Evolutionary conservation across 1,284 basidiomycete species (phyloP).

Genomic region (Trichosporon sp.): DNA sequence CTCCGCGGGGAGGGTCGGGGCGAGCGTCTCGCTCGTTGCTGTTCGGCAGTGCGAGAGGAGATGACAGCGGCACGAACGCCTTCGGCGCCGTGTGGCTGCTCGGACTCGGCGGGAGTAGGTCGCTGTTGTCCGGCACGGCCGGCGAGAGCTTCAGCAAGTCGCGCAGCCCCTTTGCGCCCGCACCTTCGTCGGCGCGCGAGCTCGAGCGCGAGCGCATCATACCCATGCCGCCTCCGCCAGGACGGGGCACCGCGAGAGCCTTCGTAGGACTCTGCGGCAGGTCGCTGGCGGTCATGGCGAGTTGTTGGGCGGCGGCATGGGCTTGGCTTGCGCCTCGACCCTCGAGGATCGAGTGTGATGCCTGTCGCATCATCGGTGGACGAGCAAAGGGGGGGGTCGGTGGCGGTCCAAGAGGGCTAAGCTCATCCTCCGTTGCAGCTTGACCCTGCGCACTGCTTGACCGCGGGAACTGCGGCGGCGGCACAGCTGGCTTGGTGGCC

Average conservation of each 20-base stretch:
- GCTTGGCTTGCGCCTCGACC: slow-evolving; percentile 43
- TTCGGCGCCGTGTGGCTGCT: slow-evolving; percentile 57
- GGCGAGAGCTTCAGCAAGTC: slow-evolving; percentile 54
- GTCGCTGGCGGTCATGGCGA: slow-evolving; percentile 36
- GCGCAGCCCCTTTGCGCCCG: slow-evolving; percentile 41
- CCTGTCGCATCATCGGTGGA: slow-evolving; percentile 54
- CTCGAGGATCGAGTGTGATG: slow-evolving; percentile 55
- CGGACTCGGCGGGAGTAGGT: slow-evolving; percentile 76
- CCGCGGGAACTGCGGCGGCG: slow-evolving; percentile 22
- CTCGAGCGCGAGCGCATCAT: slow-evolving; percentile 51
- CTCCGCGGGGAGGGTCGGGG: slow-evolving; percentile 3
- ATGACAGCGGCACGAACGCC: slow-evolving; percentile 58
- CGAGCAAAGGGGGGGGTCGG: slow-evolving; percentile 34
- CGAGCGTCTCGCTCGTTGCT: slow-evolving; percentile 7
- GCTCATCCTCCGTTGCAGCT: neutral
- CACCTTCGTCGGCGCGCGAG: slow-evolving; percentile 40
- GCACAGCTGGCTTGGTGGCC: slow-evolving; percentile 9
- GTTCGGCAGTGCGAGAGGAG: slow-evolving; percentile 48
- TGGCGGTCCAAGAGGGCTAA: slow-evolving; percentile 23
- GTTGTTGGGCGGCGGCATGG: slow-evolving; percentile 40
- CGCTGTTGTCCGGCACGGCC: slow-evolving; percentile 53
- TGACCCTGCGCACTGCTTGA: slow-evolving; percentile 41
- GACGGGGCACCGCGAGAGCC: slow-evolving; percentile 30
- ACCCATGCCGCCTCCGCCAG: slow-evolving; percentile 27
- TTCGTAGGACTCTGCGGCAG: slow-evolving; percentile 36